Conservation (phyloP, 2,329 filamentous ascomycete genomes). For the Calonectria pseudoreteaudii region DNA sequence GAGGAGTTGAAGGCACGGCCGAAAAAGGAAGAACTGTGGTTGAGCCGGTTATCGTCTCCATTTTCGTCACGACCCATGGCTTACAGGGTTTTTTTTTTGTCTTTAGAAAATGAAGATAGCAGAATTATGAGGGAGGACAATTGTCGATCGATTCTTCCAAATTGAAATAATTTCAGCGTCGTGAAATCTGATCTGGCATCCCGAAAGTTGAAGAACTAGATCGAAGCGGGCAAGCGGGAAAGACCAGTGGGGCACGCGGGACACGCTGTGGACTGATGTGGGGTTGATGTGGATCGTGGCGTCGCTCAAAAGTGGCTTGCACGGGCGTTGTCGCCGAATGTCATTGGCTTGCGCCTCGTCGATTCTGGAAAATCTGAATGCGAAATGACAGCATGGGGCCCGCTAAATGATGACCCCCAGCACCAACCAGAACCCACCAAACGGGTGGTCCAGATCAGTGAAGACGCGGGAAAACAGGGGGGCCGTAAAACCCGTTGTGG, state of each 20-base stretch:
- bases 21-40: conserved; percentile 20
- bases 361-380: conserved; percentile 28
- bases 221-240: conserved; percentile 20
- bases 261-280: not conserved
- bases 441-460: not conserved
- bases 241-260: not conserved
- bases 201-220: conserved; percentile 24
- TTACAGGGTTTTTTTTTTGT: no score
- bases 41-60: conserved; percentile 13
- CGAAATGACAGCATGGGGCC: conserved; percentile 43
- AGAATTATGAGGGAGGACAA: not conserved
- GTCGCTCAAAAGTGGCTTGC: conserved; percentile 7
- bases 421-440: conserved; percentile 28
- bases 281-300: conserved; percentile 4
- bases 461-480: conserved; percentile 12
- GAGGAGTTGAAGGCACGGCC: conserved; percentile 43
- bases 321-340: not conserved
- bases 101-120: not conserved
- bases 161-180: not conserved
- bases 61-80: conserved; percentile 28
- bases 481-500: conserved; percentile 6
- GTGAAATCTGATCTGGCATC: conserved; percentile 15
- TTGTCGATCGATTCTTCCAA: not conserved
- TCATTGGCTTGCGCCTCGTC: conserved; percentile 27
- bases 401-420: conserved; percentile 34